Evolutionary conservation across 768 basidiomycete species (phyloP), one percentile per base, ranked within the genome.

Genomic region (Rhizopogon sp.): DNA sequence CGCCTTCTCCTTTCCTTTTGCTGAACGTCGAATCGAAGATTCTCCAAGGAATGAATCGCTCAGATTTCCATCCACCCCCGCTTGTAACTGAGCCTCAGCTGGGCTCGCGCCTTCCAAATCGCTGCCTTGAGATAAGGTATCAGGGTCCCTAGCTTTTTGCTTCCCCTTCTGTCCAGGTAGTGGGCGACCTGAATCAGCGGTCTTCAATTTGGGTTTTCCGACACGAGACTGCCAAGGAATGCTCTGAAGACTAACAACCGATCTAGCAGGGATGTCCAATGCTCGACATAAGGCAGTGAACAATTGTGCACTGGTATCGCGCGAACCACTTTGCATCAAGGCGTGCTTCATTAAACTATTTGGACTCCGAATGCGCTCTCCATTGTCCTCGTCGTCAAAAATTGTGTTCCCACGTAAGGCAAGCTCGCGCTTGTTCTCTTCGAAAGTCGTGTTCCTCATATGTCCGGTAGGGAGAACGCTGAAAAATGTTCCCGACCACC

Each of bases 261-360:
- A 75, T 45, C 97, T 77, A 6, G 93, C 82, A 0, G 94, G 94
- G 17, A 98, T 83, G 10, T 85, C 88, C 6, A 98, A 76, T 6
- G 85, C 90, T 20, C 97, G 80, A 68, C 93, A 92, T 0, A 97
- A 75, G 1, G 91, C 85, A 5, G 93, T 95, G 67, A 98, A 98
- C 3, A 98, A 78, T 61, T 96, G 93, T 1, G 93, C 88, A 55
- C 88, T 89, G 39, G 83, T 82, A 67, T 99, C 97, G 57, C 90
- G 79, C 22, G 85, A 88, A 6, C 95, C 97, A 56, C 72, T 77
- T 53, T 79, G 80, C 79, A 88, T 85, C 17, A 98, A 72, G 0
- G 85, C 88, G 66, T 95, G 93, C 66, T 97, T 98, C 90, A 95
- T 94, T 39, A 98, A 76, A 59, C 91, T 93, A 66, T 95, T 94